Evolutionary conservation across 768 basidiomycete genomes (phyloP), one percentile per base, ranked within the genome.

Genomic region (Exsudoporus frostii): DNA sequence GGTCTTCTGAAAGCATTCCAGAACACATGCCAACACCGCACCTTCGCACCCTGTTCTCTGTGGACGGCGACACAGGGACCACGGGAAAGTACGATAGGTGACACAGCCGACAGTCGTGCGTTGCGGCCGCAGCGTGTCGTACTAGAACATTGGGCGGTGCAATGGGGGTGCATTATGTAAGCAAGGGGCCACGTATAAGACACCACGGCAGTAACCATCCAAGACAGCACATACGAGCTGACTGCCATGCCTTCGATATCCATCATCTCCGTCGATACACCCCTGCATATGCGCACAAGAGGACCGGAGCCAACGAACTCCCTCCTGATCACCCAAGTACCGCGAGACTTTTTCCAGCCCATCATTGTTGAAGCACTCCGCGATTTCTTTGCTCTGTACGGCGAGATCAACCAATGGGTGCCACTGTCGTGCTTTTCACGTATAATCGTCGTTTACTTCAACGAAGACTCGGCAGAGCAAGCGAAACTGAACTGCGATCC

Each of bases 361-460:
- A 61, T 78, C 0, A 78, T 89, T 54, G 76, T 93, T 22, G 71
- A 79, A 11, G 79, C 88, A 17, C 75, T 98, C 22, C 78, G 74
- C 38, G 71, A 76, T 20, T 86, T 95, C 65, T 98, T 98, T 65
- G 75, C 74, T 4, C 64, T 76, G 3, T 94, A 87, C 60, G 96
- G 97, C 17, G 73, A 78, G 24, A 83, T 99, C n/a, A 85, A 89
- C 62, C 81, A 86, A 61, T 99, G 95, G 94, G 91, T 89, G 1
- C 92, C 93, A 4, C 71, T 98, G 6, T 82, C 80, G 19, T 85
- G 83, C 7, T 92, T 98, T 62, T 81, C 83, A 1, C 79, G 95
- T 27, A 86, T 93, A 30, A 82, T 98, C 51, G 71, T 96, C 20
- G 91, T 97, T 1, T 98, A 85, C 65, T 75, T 78, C 24, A 65